A percentile compares a stretch with the other conserved stretches of the same genome.
Conservation (phyloP, 768 basidiomycete genomes). For the Russula earlei region DNA sequence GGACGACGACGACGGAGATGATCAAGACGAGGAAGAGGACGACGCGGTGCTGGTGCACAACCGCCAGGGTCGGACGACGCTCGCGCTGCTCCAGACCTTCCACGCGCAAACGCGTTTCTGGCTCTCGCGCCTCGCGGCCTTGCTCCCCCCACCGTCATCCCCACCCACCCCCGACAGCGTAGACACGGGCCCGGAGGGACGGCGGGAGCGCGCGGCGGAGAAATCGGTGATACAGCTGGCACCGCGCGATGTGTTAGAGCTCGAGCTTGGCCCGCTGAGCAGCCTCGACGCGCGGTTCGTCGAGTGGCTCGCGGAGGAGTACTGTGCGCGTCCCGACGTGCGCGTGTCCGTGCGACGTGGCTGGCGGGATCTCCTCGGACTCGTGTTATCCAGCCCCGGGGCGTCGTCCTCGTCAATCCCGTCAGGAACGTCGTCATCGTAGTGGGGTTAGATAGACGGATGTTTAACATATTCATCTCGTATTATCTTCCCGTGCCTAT, state of each 20-base stretch:
- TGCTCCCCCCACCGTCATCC: background rate
- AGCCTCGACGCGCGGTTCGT: conserved; percentile 61
- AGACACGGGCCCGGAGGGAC: no score
- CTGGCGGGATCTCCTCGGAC: conserved; percentile 39
- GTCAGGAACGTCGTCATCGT: background rate
- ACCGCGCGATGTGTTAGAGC: conserved; percentile 34
- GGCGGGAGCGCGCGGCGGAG: background rate
- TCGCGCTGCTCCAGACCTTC: conserved; percentile 50
- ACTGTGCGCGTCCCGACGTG: conserved; percentile 37
- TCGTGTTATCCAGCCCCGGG: conserved; percentile 33
- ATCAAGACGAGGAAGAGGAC: conserved; percentile 33
- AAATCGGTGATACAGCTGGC: conserved; percentile 17
- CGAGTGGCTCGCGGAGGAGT: conserved; percentile 68
- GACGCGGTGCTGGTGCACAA: conserved; percentile 32
- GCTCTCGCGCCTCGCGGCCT: conserved; percentile 33
- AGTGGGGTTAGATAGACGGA: no score
- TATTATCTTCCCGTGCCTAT: no score
- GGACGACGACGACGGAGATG: background rate
- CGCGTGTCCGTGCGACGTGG: conserved; percentile 34
- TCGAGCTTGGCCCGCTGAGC: conserved; percentile 71
- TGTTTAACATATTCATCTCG: no score
- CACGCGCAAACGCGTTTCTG: conserved; percentile 55
- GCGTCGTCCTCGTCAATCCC: background rate
- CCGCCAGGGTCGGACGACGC: conserved; percentile 35
- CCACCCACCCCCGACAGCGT: no score